A percentile compares a stretch with the other conserved stretches of the same genome.
These are phyloP conservation scores for Glarea lozoyensis DNA, from an alignment of 495 filamentous ascomycete genomes.

Conservation along the genomic window DNA sequence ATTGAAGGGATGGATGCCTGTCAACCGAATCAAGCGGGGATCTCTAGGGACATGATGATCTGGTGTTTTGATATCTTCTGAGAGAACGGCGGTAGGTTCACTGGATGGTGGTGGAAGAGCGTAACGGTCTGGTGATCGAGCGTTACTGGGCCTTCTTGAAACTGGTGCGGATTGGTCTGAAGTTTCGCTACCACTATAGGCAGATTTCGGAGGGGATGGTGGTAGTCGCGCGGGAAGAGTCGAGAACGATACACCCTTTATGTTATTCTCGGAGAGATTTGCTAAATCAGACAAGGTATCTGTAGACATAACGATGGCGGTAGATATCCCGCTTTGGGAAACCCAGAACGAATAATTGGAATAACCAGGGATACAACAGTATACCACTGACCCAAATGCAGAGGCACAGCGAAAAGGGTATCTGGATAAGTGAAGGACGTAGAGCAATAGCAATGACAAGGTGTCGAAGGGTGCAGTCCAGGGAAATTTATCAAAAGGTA, in stretches of 20 bases:
- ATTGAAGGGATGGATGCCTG: conserved; percentile 90
- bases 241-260: background rate
- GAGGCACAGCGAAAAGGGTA: too few relatives aligned
- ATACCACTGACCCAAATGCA: too few relatives aligned
- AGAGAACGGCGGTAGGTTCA: conserved; percentile 53
- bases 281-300: background rate
- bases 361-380: background rate
- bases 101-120: conserved; percentile 67
- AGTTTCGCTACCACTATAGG: conserved; percentile 8
- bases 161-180: conserved; percentile 5
- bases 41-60: conserved; percentile 84
- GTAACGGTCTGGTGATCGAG: conserved; percentile 8
- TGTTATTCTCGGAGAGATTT: background rate
- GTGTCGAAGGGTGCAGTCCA: background rate
- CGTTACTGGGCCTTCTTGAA: conserved; percentile 13
- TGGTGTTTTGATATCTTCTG: conserved; percentile 72
- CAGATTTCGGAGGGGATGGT: conserved; percentile 18
- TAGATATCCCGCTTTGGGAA: background rate
- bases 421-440: background rate
- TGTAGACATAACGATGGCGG: conserved; percentile 4
- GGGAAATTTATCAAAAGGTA: background rate
- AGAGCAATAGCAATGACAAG: background rate
- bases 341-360: too few relatives aligned
- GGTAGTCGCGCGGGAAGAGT: conserved; percentile 5
- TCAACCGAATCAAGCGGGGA: conserved; percentile 77